These are phyloP conservation scores for Penicillium sp. DNA, from an alignment of 2,329 filamentous ascomycete species.

Conservation along the genomic window DNA sequence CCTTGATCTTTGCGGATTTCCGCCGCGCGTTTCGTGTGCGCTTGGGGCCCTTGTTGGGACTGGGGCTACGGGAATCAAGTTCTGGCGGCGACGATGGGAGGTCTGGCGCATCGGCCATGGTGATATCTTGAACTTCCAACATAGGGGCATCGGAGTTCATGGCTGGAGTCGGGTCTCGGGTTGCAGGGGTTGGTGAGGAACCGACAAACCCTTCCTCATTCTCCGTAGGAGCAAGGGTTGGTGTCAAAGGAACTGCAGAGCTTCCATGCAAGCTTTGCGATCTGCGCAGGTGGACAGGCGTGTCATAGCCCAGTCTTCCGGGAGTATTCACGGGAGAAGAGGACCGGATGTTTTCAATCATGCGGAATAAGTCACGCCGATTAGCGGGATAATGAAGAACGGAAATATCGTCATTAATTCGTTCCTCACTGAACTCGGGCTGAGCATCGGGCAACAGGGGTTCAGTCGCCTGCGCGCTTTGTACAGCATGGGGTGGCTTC, in stretches of 20 bases:
- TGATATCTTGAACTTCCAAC: constrained; percentile 24
- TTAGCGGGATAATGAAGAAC: constrained; percentile 66
- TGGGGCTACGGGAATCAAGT: constrained; percentile 21
- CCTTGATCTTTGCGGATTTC: constrained; percentile 13
- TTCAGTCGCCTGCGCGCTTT: constrained; percentile 28
- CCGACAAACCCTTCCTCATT: constrained; percentile 46
- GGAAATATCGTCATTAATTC: constrained; percentile 63
- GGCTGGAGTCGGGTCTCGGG: constrained; percentile 29
- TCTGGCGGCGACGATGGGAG: constrained; percentile 37
- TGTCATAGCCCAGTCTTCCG: constrained; percentile 25
- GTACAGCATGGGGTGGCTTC: constrained; percentile 14
- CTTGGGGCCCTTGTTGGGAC: constrained; percentile 12
- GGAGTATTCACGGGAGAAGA: constrained; percentile 30
- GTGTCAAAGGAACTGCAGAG: constrained; percentile 37
- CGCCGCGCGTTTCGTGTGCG: constrained; percentile 10
- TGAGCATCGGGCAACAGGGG: constrained; percentile 36
- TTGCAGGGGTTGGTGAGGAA: constrained; percentile 51
- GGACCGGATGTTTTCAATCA: constrained; percentile 65
- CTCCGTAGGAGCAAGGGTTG: constrained; percentile 38
- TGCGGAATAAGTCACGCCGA: constrained; percentile 54
- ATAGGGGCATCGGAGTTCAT: constrained; percentile 29
- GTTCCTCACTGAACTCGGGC: constrained; percentile 51
- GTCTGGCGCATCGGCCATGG: constrained; percentile 20
- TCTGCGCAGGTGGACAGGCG: constrained; percentile 27
- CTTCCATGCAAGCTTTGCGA: constrained; percentile 23